Evolutionary conservation across 441 rosid species (phyloP).

Genomic region (Populus hybrid): DNA sequence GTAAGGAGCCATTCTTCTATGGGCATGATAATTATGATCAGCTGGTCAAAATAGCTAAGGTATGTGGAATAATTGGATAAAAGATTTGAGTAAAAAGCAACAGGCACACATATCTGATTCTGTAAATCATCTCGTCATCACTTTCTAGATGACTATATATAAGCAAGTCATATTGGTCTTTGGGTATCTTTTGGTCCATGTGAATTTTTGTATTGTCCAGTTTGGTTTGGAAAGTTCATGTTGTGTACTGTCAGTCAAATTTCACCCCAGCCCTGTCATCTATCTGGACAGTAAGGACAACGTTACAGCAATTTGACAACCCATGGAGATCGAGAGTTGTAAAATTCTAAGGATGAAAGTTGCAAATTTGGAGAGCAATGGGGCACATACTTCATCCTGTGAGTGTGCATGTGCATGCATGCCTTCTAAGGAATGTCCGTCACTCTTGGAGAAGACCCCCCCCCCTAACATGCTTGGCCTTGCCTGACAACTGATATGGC

Average conservation of each 20-base stretch:
- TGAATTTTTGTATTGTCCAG: neutral
- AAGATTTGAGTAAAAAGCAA: neutral
- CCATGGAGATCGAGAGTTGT: neutral
- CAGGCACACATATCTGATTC: neutral
- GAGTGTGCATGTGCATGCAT: neutral
- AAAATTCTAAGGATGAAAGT: neutral
- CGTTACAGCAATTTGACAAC: neutral
- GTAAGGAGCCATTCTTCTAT: conserved; percentile 95
- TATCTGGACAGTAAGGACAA: neutral
- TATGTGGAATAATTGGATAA: conserved; percentile 24
- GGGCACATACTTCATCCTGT: neutral
- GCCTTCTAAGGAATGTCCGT: neutral
- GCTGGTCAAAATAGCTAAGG: conserved; percentile 84
- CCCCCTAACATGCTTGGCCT: neutral
- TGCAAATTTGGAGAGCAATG: neutral
- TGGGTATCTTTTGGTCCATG: neutral
- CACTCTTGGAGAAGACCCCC: neutral
- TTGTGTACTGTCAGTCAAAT: neutral
- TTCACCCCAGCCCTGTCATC: neutral
- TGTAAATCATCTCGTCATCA: too few relatives aligned
- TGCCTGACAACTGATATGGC: neutral
- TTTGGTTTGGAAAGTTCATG: neutral
- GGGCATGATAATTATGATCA: conserved; percentile 95
- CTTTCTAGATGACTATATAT: neutral
- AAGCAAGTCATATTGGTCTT: neutral